Percentiles rank a stretch among this genome's conserved stretches.
Conservation (phyloP, 305 asterid species). For the Fraxinus velutina region DNA sequence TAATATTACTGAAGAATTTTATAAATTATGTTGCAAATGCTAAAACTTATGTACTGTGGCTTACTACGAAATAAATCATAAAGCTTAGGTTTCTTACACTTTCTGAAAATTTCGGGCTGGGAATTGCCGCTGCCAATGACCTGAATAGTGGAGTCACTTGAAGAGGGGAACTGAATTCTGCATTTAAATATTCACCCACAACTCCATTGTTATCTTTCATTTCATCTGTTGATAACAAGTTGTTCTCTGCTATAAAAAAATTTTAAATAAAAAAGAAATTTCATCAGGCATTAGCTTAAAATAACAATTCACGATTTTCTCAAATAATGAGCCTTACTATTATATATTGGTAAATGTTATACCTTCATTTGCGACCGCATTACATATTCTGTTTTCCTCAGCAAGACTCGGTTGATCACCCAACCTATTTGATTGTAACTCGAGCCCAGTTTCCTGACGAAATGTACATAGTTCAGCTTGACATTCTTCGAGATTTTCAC, state of each 20-base stretch:
- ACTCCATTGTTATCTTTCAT: slow-evolving; percentile 31
- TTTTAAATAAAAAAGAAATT: background rate
- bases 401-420: slow-evolving; percentile 40
- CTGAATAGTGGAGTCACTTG: slow-evolving; percentile 87
- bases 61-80: slow-evolving; percentile 1
- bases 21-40: background rate
- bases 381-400: slow-evolving; percentile 42
- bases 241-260: slow-evolving; percentile 33
- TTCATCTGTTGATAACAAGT: slow-evolving; percentile 37
- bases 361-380: slow-evolving; percentile 52
- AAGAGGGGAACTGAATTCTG: slow-evolving; percentile 73
- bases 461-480: slow-evolving; percentile 41
- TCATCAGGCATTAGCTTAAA: slow-evolving; percentile 20
- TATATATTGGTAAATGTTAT: slow-evolving; percentile 4
- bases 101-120: slow-evolving; percentile 96
- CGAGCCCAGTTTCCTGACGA: slow-evolving; percentile 42
- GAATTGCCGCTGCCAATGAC: slow-evolving; percentile 88
- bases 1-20: slow-evolving; percentile 5
- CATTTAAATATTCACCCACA: slow-evolving; percentile 41
- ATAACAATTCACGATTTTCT: slow-evolving; percentile 7
- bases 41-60: background rate
- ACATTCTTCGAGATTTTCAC: slow-evolving; percentile 48
- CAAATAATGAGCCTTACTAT: background rate
- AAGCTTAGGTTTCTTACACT: slow-evolving; percentile 63
- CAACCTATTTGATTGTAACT: slow-evolving; percentile 39